phyloP scores from a whole-genome alignment of 768 basidiomycete species.

The Paxillus ammoniavirescens region DNA sequence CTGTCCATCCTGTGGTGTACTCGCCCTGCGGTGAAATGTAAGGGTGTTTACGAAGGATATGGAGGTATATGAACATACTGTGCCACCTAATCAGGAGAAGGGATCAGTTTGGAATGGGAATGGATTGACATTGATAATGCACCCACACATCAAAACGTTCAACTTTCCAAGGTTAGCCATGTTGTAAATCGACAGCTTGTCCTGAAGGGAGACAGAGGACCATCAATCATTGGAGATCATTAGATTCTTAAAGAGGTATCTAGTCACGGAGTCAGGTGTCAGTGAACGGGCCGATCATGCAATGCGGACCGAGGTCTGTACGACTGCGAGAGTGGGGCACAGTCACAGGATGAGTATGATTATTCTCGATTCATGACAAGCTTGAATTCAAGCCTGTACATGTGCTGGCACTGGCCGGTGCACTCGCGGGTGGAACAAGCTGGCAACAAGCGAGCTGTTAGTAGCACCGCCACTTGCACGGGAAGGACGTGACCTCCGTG shows the following conservation, averaged over 20 bases:
- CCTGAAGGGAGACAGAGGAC: not conserved
- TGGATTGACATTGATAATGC: not conserved
- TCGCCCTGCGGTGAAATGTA: conserved; percentile 51
- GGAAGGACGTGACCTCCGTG: too few relatives aligned
- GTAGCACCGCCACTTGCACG: conserved; percentile 22
- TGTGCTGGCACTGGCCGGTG: too few relatives aligned
- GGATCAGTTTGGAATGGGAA: conserved; percentile 4
- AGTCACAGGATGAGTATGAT: too few relatives aligned
- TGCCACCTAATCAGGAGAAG: conserved; percentile 40
- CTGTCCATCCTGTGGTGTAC: conserved; percentile 95
- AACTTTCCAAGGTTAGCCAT: conserved; percentile 54
- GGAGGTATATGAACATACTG: conserved; percentile 28
- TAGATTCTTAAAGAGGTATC: not conserved
- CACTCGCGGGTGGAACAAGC: too few relatives aligned
- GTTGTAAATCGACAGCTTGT: not conserved
- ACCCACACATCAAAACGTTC: conserved; percentile 78
- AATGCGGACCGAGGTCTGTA: conserved; percentile 1
- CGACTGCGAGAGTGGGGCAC: too few relatives aligned
- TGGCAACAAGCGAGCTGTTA: too few relatives aligned
- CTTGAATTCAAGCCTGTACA: too few relatives aligned
- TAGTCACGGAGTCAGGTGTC: too few relatives aligned
- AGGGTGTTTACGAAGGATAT: not conserved
- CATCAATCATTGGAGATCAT: not conserved
- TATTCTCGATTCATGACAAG: too few relatives aligned
- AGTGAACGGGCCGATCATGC: conserved; percentile 2